Base-by-base conservation (phyloP, 257 asterid genomes). In the Solanum virginianum region DNA sequence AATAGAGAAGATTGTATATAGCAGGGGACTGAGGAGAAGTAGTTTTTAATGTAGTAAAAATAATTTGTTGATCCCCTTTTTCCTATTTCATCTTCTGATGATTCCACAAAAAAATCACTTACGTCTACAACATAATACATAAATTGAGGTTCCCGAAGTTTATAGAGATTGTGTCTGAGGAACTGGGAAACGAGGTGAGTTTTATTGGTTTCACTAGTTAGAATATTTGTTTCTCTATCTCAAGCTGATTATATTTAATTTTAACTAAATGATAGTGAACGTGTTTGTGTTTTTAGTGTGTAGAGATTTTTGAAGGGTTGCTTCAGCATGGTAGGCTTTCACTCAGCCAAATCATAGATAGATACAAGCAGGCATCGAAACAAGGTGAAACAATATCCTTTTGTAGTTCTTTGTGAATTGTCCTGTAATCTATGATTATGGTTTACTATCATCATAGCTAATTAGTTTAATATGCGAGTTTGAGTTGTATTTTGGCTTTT, bases 301-400 rank as follows among this genome's bases (percentile, higher is more conserved):
- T 87, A 86, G 90, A 81, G 84, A 89, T 96, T 87, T 91, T 95
- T 87, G 91, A 89, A 43, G 94, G 93, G 80, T 84, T 96, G 92
- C 88, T 94, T 90, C 97, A 96, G 88, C 99, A 96, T 41, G 99
- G 99, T 49, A 92, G 99, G 91, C 97, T 95, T 84, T 90, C 98
- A 0, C 57, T 92, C 69, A 86, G 89, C 85, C 94, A 93, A 89
- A 92, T 95, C 55, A 71, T 93, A 77, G 97, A 91, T 80, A 90
- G 96, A 89, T 88, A 86, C 85, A 90, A 85, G 89, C 90, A 91
- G 87, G 88, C 88, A 53, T 80, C 90, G 72, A 92, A 88, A 89
- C 88, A 75, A 89, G 91, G 90, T 90, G 72, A 82, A 59, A 84
- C 68, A 79, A 75, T 22, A 75, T 80, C 80, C 26, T 24, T 54